A percentile compares a stretch with the other conserved stretches of the same genome.
Conservation (phyloP, 164 flowering plant genomes). For the Vitis vinifera region ASM3070453v1 NC_081814.1:5314501-5315000, state of each 20-base stretch:
- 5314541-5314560: conserved; percentile 23
- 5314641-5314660: conserved; percentile 2
- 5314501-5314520: conserved; percentile 26
- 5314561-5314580: conserved; percentile 24
- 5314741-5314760: too few species aligned
- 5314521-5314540: conserved; percentile 28
- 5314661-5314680: not conserved
- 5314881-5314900: too few species aligned
- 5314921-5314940: too few species aligned
- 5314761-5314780: not conserved
- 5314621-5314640: too few species aligned
- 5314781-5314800: conserved; percentile 4
- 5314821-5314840: too few species aligned
- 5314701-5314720: conserved; percentile 5
- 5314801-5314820: too few species aligned
- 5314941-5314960: too few species aligned
- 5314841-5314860: too few species aligned
- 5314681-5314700: conserved; percentile 15
- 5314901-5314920: too few species aligned
- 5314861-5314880: too few species aligned
- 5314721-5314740: not conserved
- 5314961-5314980: too few species aligned
- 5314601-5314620: not conserved
- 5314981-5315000: too few species aligned
- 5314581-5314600: conserved; percentile 13